phyloP scores from a whole-genome alignment of 257 asterid genomes.

The Salvia splendens region DNA sequence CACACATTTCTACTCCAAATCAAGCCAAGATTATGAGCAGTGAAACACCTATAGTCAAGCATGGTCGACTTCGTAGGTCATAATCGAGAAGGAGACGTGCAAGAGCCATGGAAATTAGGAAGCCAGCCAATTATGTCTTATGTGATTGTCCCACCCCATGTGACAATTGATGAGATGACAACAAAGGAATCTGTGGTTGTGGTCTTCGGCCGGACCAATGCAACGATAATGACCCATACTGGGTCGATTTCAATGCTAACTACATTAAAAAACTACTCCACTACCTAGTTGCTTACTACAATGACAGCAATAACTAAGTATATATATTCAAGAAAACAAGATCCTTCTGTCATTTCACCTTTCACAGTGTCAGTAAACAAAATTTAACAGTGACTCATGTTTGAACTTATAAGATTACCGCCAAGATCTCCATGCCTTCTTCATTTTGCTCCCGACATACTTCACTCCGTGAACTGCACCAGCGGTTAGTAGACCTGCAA shows the following conservation, averaged over 20 bases:
- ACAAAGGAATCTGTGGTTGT: neutral
- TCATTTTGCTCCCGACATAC: slow-evolving; percentile 73
- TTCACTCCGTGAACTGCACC: slow-evolving; percentile 70
- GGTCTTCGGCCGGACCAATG: slow-evolving; percentile 6
- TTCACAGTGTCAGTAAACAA: neutral
- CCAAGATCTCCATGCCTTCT: slow-evolving; percentile 82
- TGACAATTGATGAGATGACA: neutral
- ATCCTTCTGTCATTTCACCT: neutral
- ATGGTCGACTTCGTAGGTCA: neutral
- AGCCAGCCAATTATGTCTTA: slow-evolving; percentile 8
- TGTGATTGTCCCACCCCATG: slow-evolving; percentile 10
- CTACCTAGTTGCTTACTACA: neutral
- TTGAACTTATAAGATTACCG: slow-evolving; percentile 16
- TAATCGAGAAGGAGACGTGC: neutral
- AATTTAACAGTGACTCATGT: neutral
- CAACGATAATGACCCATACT: slow-evolving; percentile 13
- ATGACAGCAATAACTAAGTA: neutral
- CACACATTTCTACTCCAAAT: too few species aligned
- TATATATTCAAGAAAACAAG: neutral
- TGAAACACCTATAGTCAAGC: too few species aligned
- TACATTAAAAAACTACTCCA: neutral
- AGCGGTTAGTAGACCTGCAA: slow-evolving; percentile 80
- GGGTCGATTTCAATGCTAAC: neutral
- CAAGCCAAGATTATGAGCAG: too few species aligned
- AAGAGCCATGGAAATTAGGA: slow-evolving; percentile 1